phyloP scores from a whole-genome alignment of 148 eudicot genomes.

The Vaccinium vitisidaea region DNA sequence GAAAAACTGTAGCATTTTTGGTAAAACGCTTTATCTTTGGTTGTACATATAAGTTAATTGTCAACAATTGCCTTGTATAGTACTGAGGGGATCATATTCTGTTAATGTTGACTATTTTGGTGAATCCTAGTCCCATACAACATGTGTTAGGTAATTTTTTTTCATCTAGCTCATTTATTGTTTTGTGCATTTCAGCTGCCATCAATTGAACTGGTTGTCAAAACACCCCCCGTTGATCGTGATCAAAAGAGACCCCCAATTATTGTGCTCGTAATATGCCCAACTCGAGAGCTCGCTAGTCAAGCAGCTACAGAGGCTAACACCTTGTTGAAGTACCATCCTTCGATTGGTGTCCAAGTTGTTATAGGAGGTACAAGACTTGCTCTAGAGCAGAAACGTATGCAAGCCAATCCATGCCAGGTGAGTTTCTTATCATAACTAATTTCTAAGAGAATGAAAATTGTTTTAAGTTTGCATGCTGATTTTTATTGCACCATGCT shows the following conservation, averaged over 20 bases:
- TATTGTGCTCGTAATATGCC: conserved; percentile 87
- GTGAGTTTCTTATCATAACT: conserved; percentile 30
- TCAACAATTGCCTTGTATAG: not conserved
- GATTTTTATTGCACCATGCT: conserved; percentile 3
- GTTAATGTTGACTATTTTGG: not conserved
- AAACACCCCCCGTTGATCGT: conserved; percentile 54
- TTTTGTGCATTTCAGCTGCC: conserved; percentile 69
- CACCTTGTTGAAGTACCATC: conserved; percentile 77
- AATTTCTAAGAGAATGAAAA: conserved; percentile 1
- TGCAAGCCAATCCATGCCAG: conserved; percentile 93
- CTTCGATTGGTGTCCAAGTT: conserved; percentile 90
- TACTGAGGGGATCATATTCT: not conserved
- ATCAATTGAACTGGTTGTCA: conserved; percentile 73
- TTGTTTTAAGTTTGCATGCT: not conserved
- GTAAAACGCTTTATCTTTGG: conserved; percentile 37
- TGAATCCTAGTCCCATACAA: not conserved
- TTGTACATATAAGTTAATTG: not conserved
- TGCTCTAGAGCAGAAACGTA: conserved; percentile 78
- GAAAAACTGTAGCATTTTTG: conserved; percentile 99
- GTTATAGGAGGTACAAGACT: conserved; percentile 96
- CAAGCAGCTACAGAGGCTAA: conserved; percentile 96
- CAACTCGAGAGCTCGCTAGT: conserved; percentile 94
- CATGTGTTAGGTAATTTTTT: not conserved
- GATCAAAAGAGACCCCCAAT: conserved; percentile 83
- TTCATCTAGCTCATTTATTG: not conserved